These are phyloP conservation scores for Didymellaceae sp. DNA, from an alignment of 2,329 filamentous ascomycete species.

Conservation along the genomic window DNA sequence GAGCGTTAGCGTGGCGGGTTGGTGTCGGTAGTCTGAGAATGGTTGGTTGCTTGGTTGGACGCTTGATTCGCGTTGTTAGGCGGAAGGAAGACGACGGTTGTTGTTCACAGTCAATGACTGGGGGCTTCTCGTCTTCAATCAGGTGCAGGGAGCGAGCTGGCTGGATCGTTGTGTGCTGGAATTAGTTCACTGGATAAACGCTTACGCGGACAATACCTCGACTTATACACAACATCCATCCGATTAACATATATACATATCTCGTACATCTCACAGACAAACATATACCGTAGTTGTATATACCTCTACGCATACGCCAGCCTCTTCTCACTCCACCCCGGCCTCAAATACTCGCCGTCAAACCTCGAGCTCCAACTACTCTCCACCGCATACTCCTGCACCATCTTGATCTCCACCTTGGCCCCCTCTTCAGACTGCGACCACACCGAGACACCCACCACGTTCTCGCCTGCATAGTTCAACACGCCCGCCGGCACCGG, in stretches of 20 bases:
- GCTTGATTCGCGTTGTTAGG: too few relatives aligned
- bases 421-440: slow-evolving; percentile 62
- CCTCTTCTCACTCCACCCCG: slow-evolving; percentile 55
- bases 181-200: background rate
- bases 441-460: slow-evolving; percentile 65
- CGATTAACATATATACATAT: background rate
- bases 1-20: too few relatives aligned
- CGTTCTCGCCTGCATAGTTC: slow-evolving; percentile 65
- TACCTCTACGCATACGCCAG: slow-evolving; percentile 38
- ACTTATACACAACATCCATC: background rate
- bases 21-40: too few relatives aligned
- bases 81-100: too few relatives aligned
- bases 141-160: too few relatives aligned
- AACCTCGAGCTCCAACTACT: slow-evolving; percentile 61
- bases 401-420: slow-evolving; percentile 58
- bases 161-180: too few relatives aligned
- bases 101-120: too few relatives aligned
- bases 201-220: background rate
- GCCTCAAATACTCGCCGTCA: slow-evolving; percentile 57
- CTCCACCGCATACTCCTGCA: slow-evolving; percentile 61
- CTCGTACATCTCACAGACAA: background rate
- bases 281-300: too few relatives aligned
- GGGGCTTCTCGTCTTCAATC: too few relatives aligned
- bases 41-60: too few relatives aligned
- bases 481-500: slow-evolving; percentile 66